Evolutionary conservation across 2,329 filamentous ascomycete genomes (phyloP).

Genomic region (Hymenoscyphus occultus): DNA sequence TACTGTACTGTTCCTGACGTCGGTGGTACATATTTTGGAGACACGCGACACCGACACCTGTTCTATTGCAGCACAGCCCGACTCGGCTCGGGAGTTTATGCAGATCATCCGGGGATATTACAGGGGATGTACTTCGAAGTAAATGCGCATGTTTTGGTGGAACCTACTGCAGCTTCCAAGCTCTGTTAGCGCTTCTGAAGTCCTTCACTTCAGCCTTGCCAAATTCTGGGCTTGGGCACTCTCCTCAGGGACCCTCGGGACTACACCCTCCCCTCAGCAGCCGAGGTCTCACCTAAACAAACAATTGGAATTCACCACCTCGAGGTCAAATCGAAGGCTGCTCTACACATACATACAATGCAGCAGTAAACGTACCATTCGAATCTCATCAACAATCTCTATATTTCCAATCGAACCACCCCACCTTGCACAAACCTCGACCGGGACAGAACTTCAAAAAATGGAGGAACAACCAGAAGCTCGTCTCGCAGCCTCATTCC

Average conservation of each 20-base stretch:
- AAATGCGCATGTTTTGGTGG: background rate
- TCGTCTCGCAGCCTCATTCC: conserved; percentile 66
- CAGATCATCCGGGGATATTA: background rate
- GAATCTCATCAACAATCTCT: background rate
- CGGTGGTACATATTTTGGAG: background rate
- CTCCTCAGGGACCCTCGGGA: background rate
- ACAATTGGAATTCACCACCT: background rate
- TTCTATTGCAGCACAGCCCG: background rate
- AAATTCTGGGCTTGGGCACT: background rate
- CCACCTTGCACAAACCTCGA: background rate
- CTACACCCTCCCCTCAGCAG: background rate
- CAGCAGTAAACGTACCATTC: background rate
- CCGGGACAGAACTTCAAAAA: background rate
- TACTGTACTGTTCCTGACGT: background rate
- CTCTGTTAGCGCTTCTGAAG: background rate
- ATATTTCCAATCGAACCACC: background rate
- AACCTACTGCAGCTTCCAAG: background rate
- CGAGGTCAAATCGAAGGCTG: background rate
- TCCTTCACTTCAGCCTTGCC: background rate
- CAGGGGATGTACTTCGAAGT: background rate
- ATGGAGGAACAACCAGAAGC: conserved; percentile 60
- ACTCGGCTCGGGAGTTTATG: background rate
- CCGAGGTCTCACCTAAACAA: background rate
- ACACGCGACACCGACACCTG: conserved; percentile 1
- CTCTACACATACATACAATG: background rate